Evolutionary conservation across 352 stramenopile species (phyloP), one percentile per base, ranked within the genome.

Genomic region (Peronosclerospora sorghi): DNA sequence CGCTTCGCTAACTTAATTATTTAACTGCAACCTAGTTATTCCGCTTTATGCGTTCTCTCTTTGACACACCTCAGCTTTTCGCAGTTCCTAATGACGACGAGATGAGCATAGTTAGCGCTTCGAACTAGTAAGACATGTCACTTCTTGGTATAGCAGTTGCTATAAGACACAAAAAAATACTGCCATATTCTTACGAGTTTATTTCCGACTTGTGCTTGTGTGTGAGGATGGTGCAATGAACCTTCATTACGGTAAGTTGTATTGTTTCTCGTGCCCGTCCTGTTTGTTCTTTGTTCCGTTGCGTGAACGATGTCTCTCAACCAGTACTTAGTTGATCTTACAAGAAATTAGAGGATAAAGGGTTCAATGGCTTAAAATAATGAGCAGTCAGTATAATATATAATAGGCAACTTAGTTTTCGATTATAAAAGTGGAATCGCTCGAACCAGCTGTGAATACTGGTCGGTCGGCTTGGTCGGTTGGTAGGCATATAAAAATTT

Each of bases 201-300:
- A 6, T 26, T 6, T 26, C 21, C 21, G 26, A 32, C 45, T 42
- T 48, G 38, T 26, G 32, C 32, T 27, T 29, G 34, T 28, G 39
- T 30, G 5, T 19, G 45, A 40, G 46, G 40, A 59, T 51, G 46
- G 28, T 20, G 26, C 20, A 39, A 27, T 59, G 51, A 38, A 17
- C 13, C 24, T 50, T 37, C 17, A 56, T n/a, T 32, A 52, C 43
- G 41, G n/a, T 6, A 7, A n/a, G 53, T 62, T 55, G 43, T 62
- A 59, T 62, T 58, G 49, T 59, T 62, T 41, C 51, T 54, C 8
- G 32, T 27, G 50, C 41, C 29, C 36, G 38, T 44, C 28, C 45
- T 56, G 52, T 56, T 56, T 24, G 46, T 40, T 56, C 47, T 53
- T 32, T 57, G 49, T 57, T 57, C 37, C 44, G 40, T 54, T 62